These are phyloP conservation scores for Solanum piurae DNA, from an alignment of 257 asterid species.

Conservation along the genomic window DNA sequence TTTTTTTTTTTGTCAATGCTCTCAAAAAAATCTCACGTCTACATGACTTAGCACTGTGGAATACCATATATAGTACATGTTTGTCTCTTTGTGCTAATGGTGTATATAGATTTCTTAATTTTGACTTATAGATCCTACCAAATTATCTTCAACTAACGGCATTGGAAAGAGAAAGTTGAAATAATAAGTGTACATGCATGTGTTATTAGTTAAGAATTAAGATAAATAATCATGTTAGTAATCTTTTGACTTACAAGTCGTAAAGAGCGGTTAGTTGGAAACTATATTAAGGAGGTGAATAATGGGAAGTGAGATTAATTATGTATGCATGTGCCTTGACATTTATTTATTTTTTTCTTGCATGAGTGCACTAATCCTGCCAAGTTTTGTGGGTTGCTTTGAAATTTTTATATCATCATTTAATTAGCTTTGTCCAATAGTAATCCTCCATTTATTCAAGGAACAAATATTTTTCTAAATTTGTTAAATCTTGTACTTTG, in stretches of 20 bases:
- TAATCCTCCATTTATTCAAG: not conserved
- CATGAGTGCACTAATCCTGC: not conserved
- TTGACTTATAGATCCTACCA: not conserved
- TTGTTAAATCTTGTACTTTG: not conserved
- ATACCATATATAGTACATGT: not conserved
- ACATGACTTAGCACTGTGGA: not conserved
- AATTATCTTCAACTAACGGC: not conserved
- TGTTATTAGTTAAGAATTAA: not conserved
- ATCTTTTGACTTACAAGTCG: not conserved
- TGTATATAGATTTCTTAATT: not conserved
- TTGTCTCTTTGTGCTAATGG: not conserved
- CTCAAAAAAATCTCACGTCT: not conserved
- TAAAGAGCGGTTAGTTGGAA: not conserved
- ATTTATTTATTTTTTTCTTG: not conserved
- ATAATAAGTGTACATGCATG: not conserved
- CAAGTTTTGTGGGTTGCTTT: not conserved
- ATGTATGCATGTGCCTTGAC: not conserved
- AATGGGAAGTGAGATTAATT: not conserved
- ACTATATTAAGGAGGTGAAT: not conserved
- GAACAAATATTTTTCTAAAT: not conserved
- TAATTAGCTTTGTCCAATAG: not conserved
- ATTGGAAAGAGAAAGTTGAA: not conserved
- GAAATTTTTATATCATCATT: not conserved
- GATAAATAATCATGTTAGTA: not conserved
- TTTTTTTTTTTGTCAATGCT: not conserved